phyloP scores from a whole-genome alignment of 116 monocot species.

The Papilionanthe hybrid region DNA sequence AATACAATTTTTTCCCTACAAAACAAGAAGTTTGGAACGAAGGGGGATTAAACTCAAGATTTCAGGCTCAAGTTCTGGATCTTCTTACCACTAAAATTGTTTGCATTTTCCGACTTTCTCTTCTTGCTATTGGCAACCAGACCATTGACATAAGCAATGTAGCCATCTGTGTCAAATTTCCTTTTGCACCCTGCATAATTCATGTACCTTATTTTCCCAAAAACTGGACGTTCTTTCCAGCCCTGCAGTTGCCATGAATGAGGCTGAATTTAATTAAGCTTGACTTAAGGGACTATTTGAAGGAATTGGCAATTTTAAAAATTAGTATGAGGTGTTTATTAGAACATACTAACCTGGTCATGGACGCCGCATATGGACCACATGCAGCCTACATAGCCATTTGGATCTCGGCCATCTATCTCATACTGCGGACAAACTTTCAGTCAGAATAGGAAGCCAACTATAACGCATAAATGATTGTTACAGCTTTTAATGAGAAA shows the following conservation, averaged over 20 bases:
- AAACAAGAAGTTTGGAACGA: too few relatives aligned
- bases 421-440: constrained; percentile 48
- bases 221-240: constrained; percentile 88
- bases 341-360: constrained; percentile 64
- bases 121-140: constrained; percentile 52
- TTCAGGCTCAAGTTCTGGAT: constrained; percentile 4
- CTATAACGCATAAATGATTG: background rate
- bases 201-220: constrained; percentile 98
- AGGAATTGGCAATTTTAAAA: background rate
- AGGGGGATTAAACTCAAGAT: background rate
- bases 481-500: background rate
- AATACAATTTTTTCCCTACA: too few relatives aligned
- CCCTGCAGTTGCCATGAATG: constrained; percentile 43
- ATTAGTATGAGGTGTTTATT: background rate
- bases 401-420: constrained; percentile 96
- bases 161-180: constrained; percentile 85
- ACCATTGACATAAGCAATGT: constrained; percentile 69
- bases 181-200: constrained; percentile 97
- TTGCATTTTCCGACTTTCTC: constrained; percentile 38
- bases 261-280: background rate
- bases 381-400: constrained; percentile 96
- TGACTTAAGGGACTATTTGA: background rate
- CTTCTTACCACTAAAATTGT: background rate
- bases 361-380: constrained; percentile 97
- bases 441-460: constrained; percentile 5